phyloP scores from a whole-genome alignment of 2,329 filamentous ascomycete species.

The Zymoseptoria ardabiliae region DNA sequence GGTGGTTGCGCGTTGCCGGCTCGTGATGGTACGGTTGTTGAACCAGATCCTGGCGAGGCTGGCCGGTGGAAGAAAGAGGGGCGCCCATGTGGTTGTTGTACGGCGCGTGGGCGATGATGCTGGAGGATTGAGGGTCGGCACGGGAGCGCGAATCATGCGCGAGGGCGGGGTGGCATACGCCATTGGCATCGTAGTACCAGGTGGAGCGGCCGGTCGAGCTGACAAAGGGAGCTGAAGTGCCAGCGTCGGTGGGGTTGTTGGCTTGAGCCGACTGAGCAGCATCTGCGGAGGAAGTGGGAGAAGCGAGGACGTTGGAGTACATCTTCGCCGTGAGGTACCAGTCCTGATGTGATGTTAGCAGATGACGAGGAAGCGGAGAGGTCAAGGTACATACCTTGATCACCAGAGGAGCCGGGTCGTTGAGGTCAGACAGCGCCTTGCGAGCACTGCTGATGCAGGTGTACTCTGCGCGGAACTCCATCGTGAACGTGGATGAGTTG shows the following conservation, averaged over 20 bases:
- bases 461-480: constrained; percentile 26
- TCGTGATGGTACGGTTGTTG: too few relatives aligned
- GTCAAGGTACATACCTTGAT: constrained; percentile 13
- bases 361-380: not conserved
- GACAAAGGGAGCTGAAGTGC: not conserved
- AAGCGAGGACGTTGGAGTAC: not conserved
- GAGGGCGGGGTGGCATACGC: not conserved
- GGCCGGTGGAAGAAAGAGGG: too few relatives aligned
- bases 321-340: constrained; percentile 6
- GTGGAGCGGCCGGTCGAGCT: not conserved
- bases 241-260: not conserved
- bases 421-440: constrained; percentile 7
- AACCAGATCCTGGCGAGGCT: too few relatives aligned
- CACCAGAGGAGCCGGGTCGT: constrained; percentile 2
- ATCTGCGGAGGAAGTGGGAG: not conserved
- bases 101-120: not conserved
- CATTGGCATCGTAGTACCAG: not conserved
- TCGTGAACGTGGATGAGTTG: constrained; percentile 4
- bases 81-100: too few relatives aligned
- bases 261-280: not conserved
- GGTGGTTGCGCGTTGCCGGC: too few relatives aligned
- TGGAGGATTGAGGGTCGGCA: not conserved
- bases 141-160: not conserved
- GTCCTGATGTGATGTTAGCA: constrained; percentile 12
- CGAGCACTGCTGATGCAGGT: constrained; percentile 19